Evolutionary conservation across 2,329 filamentous ascomycete genomes (phyloP), one percentile per base, ranked within the genome.

Genomic region (Hawksworthiomyces lignivorus): DNA sequence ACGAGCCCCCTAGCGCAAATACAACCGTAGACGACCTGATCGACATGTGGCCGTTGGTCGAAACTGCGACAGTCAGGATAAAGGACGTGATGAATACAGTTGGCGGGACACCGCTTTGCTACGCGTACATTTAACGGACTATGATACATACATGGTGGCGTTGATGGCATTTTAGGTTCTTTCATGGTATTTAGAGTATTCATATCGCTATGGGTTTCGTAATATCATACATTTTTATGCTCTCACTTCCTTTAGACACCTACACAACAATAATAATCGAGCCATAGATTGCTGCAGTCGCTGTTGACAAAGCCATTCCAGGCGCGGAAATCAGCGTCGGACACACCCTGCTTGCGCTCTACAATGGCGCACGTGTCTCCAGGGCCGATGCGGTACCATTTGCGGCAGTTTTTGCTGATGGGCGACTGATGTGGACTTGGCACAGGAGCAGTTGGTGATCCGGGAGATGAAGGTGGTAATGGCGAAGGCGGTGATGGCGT

Each of bases 311-410:
- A 43, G 11, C 42, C 31, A 41, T 53, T 53, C 49, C 49, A 53
- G n/a, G 30, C 22, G n/a, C 21, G 24, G 27, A 53, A 47, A 19
- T 43, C 37, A 8, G 33, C 36, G 17, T 39, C 24, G 17, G 33
- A 41, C 20, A 51, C 46, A 15, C 45, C 37, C 24, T 43, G 15
- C 10, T 40, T 30, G 14, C 11, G 8, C 21, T 36, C 43, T 21
- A 53, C 36, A 12, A 5, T 7, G 10, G 42, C 28, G 52, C 63
- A 65, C 7, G 35, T 49, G 41, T 63, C 58, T 33, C 59, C 58
- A 7, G 41, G 45, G 29, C 48, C 49, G 22, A 59, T 50, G 20
- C 48, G 54, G 48, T 60, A 57, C 53, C 55, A 62, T 24, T 47
- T 33, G 19, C 48, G 53, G 53, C 61, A 64, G 41, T 41, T 7